Evolutionary conservation across 2,329 filamentous ascomycete genomes (phyloP), one percentile per base, ranked within the genome.

Genomic region (Ophiosphaerella korrae): DNA sequence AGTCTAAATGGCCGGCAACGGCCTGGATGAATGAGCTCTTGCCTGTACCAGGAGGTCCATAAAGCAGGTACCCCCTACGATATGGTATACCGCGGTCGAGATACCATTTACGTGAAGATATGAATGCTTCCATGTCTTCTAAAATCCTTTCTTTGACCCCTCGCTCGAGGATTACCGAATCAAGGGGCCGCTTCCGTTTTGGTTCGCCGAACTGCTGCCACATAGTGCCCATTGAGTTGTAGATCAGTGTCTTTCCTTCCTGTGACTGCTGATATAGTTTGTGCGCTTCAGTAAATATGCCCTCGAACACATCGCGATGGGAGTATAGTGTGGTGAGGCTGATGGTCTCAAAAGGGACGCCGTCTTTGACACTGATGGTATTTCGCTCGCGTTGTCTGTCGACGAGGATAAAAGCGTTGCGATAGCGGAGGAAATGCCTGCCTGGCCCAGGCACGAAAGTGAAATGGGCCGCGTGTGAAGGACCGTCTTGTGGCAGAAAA

Each of bases 1-100:
- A 96, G 70, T 96, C 90, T 49, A 97, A 76, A 67, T 94, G 87
- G n/a, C 92, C 93, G 0, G 94, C 94, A 36, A 99, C 78, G 0
- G 94, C 92, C 74, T 97, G 92, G 56, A 99, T 97, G 63, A 99
- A 97, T 0, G 91, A 96, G 53, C 89, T 97, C 78, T 96, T 97
- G 32, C 91, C 95, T 36, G 89, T 96, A 0, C 92, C 92, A 0
- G 92, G 92, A 3, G 92, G 92, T 0, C 92, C 92, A 65, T 94
- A 91, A 0, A 97, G 82, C 7, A 97, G 81, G 68, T 97, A 97
- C 0, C 92, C 93, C 49, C 92, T 81, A 14, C 92, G 85, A 67
- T 97, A 97, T 0, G 93, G 93, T 57, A 97, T 96, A 2, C 92
- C 93, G n/a, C 93, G 87, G 65, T 96, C 91, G 42, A 92, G 84